Percentiles rank a stretch among this genome's conserved stretches.
Conservation (phyloP, 352 stramenopile species). For the Globisporangium alternatum region DNA sequence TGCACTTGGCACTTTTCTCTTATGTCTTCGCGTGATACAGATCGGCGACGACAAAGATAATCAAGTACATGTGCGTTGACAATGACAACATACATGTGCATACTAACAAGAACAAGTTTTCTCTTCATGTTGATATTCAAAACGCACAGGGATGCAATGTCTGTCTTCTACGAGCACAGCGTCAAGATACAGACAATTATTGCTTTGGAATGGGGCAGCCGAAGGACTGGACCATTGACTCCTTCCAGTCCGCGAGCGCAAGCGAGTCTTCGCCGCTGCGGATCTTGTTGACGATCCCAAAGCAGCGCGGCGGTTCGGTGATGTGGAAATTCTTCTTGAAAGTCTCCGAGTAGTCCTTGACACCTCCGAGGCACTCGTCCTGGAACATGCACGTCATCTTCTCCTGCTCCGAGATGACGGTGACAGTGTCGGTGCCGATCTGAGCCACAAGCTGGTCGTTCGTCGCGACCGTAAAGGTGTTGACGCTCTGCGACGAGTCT, state of each 20-base stretch:
- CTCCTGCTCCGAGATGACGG: slow-evolving; percentile 16
- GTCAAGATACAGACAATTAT: not conserved
- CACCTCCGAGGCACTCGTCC: slow-evolving; percentile 45
- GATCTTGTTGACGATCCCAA: slow-evolving; percentile 44
- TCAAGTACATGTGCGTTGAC: too few species aligned
- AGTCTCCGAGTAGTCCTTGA: slow-evolving; percentile 32
- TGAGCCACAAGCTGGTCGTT: slow-evolving; percentile 6
- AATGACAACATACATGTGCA: too few species aligned
- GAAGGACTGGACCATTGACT: slow-evolving; percentile 36
- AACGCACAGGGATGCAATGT: too few species aligned
- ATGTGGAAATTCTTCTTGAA: slow-evolving; percentile 48
- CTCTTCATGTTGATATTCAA: too few species aligned
- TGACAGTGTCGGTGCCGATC: not conserved
- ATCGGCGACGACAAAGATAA: too few species aligned
- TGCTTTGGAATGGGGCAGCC: slow-evolving; percentile 31
- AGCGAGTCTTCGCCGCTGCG: slow-evolving; percentile 29
- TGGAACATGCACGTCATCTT: slow-evolving; percentile 54
- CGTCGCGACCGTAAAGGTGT: slow-evolving; percentile 10
- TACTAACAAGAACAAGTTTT: too few species aligned
- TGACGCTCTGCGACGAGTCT: not conserved
- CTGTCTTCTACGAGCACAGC: too few species aligned
- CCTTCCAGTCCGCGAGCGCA: slow-evolving; percentile 23
- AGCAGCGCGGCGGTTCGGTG: slow-evolving; percentile 33
- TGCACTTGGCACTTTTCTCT: too few species aligned
- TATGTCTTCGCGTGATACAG: too few species aligned